These are phyloP conservation scores for Oryza brachyantha DNA, from an alignment of 176 grass and related monocot genomes.

Conservation along the genomic window DNA sequence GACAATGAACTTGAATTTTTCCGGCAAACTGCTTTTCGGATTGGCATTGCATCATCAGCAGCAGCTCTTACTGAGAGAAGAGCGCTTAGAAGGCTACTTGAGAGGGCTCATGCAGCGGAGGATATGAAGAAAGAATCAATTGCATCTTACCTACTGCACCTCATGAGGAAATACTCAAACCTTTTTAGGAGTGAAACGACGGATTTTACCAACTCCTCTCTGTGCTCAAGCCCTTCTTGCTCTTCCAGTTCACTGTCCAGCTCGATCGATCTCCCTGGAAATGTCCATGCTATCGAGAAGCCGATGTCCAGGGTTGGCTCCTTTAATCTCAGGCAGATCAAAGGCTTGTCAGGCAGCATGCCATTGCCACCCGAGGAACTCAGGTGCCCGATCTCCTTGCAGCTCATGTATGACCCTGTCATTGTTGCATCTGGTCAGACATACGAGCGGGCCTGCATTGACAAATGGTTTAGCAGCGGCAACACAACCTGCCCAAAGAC, in stretches of 20 bases:
- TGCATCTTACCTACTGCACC: slow-evolving; percentile 56
- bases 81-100: slow-evolving; percentile 66
- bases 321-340: slow-evolving; percentile 51
- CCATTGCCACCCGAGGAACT: slow-evolving; percentile 75
- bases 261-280: slow-evolving; percentile 31
- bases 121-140: slow-evolving; percentile 61
- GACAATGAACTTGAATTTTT: slow-evolving; percentile 65
- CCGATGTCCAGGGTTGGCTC: slow-evolving; percentile 33
- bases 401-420: slow-evolving; percentile 87
- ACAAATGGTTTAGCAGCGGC: slow-evolving; percentile 75
- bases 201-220: slow-evolving; percentile 49
- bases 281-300: slow-evolving; percentile 26
- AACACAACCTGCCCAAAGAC: slow-evolving; percentile 82
- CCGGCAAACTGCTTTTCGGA: slow-evolving; percentile 42
- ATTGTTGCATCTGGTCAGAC: slow-evolving; percentile 84
- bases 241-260: slow-evolving; percentile 34
- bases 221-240: slow-evolving; percentile 43
- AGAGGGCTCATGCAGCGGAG: slow-evolving; percentile 50
- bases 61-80: slow-evolving; percentile 77
- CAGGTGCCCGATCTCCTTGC: slow-evolving; percentile 84
- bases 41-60: slow-evolving; percentile 52
- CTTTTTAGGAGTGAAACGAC: slow-evolving; percentile 47
- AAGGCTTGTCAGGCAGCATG: slow-evolving; percentile 65
- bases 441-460: slow-evolving; percentile 85
- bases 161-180: slow-evolving; percentile 67